A percentile compares a stretch with the other conserved stretches of the same genome.
Conservation (phyloP, 106 monocot species). For the Dendrobium catenatum region DNA sequence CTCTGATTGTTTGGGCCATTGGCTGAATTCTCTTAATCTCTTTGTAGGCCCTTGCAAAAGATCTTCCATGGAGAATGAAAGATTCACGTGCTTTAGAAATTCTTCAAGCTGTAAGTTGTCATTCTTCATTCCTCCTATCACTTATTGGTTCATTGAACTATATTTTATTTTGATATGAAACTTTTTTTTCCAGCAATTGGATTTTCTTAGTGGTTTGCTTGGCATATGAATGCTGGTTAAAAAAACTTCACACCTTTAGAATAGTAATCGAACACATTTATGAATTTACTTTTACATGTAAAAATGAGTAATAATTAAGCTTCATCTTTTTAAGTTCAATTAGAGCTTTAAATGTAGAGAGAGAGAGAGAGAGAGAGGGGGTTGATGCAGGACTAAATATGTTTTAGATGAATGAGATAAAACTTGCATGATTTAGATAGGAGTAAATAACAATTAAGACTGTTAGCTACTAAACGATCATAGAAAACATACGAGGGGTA, state of each 20-base stretch:
- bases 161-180: background rate
- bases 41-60: conserved; percentile 75
- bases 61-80: conserved; percentile 82
- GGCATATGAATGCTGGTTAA: background rate
- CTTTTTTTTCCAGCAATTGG: background rate
- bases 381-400: no score
- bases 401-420: no score
- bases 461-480: no score
- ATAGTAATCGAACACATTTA: background rate
- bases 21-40: background rate
- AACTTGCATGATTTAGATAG: no score
- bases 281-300: background rate
- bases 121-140: background rate
- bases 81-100: conserved; percentile 74
- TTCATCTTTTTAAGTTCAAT: background rate
- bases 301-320: background rate
- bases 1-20: background rate
- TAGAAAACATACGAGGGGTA: no score
- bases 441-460: no score
- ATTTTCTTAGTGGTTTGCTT: background rate
- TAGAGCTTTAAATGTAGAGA: background rate
- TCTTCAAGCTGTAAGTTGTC: conserved; percentile 65
- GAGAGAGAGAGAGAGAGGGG: no score
- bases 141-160: background rate
- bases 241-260: background rate